Base-by-base conservation (phyloP, 2,329 filamentous ascomycete species). In the Anthostomella pinea region DNA sequence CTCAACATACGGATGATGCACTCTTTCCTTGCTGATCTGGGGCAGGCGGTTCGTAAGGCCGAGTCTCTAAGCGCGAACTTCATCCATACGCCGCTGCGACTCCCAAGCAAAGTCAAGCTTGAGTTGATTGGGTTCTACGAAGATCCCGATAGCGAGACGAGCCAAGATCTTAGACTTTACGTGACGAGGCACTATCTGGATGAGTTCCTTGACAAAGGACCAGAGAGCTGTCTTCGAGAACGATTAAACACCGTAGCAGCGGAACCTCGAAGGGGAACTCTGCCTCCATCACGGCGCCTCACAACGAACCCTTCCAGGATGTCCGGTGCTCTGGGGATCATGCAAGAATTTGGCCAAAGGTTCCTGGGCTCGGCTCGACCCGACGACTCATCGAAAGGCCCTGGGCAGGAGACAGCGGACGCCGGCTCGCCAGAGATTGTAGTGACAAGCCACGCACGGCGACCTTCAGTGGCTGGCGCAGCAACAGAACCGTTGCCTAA, bases 71-170 rank as follows among this genome's bases (percentile, higher is more conserved):
- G 60, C 36, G 28, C 39, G 3, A 47, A 54, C 39, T 43, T 61
- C 22, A 52, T 56, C 0, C 72, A 75, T 33, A 69, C 66, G 24
- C 64, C 69, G 0, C 45, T 81, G 15, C 60, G 64, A 22, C 64
- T 81, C 2, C 68, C 73, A 28, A 64, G 70, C 15, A 70, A 70
- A 28, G 73, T 81, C 23, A 72, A 70, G 33, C 66, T 82, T 3
- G 78, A 82, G 45, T 52, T 75, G 7, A 69, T 73, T 31, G 78
- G 77, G 0, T 83, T 82, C 50, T 82, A 80, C 38, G 75, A 79
- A 30, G 75, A 81, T 30, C 57, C 64, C 0, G 63, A 69, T 6
- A 57, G 56, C 3, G 57, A 57, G 19, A 42, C 51, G 10, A 56
- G 58, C 2, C 60, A 60, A 1, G 66, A 64, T 0, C 64, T 75